Evolutionary conservation across 805 yeast species (phyloP), one percentile per base, ranked within the genome.

Genomic region (Candida morakotiae): DNA sequence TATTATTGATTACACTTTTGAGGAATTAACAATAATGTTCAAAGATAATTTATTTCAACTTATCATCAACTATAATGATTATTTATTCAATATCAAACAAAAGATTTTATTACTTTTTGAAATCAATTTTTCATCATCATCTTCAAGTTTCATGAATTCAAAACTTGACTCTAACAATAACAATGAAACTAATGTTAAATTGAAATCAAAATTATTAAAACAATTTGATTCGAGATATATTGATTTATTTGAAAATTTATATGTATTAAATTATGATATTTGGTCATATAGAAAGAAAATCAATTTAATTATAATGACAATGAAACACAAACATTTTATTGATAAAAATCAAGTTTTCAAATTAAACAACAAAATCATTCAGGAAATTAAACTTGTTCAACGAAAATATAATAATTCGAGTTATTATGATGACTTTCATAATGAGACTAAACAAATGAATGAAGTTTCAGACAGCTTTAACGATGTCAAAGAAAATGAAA

Each of bases 241-340:
- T 22, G 27, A 31, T 21, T 31, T 31, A 11, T 31, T 31, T 31
- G 34, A 31, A 22, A 15, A 11, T 31, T 31, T 31, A 11, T 31
- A 31, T 22, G 4, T 31, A 11, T 13, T 27, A 18, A 30, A 38
- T 20, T 24, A 22, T 17, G 38, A 35, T 17, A 27, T 38, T 14
- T 38, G 41, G 41, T 31, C 27, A 22, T 28, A 18, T 17, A 18
- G 41, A 15, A 38, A 38, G 13, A 31, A 27, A 14, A 26, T 38
- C 15, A 38, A 38, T 18, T 14, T 38, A 3, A 38, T 38, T 8
- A 30, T 38, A 25, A 6, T 20, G 8, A 34, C 35, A n/a, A 38
- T 38, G 41, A 31, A 34, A n/a, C 19, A 20, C 15, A 24, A 26
- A 9, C 14, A 28, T 1, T 38, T 20, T 33, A 38, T 38, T 14